Base-by-base conservation (phyloP, 164 flowering plant genomes). In the Kalanchoe fedtschenkoi region DNA sequence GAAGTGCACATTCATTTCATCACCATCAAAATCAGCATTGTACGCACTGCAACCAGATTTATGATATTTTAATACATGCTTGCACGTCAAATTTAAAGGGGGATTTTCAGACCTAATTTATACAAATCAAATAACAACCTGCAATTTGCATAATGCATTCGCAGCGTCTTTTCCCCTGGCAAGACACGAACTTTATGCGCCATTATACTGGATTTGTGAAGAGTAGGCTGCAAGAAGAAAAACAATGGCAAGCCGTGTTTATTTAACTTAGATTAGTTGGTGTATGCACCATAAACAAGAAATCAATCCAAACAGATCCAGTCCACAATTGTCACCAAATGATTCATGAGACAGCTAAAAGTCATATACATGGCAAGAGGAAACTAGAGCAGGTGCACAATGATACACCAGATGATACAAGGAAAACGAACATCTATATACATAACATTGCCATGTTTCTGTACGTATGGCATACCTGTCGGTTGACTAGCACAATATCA, bases 11-110 rank as follows among this genome's bases (percentile, higher is more conserved):
- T 93, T 93, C 80, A 93, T 90, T 71, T 93, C 99, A 80, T 93
- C 99, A 29, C 99, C 99, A 70, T 93, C 99, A 84, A 93, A 93
- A 80, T 93, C 97, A 74, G 99, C 99, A 85, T 93, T 93, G 51
- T 85, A 93, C 14, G 97, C 76, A 69, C 99, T 93, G 83, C 30
- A 64, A 57, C 39, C 44, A 62, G 13, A 67, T 28, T 9, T 14
- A 42, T 11, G 21, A 29, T 57, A 2, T 22, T 14, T 19, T 4
- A 5, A 61, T 24, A 61, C 30, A 61, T 21, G 47, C 51, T 21
- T 15, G 32, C 16, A 26, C 3, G 41, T 5, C 5, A n/a, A 34
- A 14, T 28, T 39, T 11, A 11, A 19, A n/a, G 33, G 22, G 33
- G 39, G 11, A 58, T 34, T 4, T 37, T n/a, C n/a, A 15, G 21